phyloP scores from a whole-genome alignment of 345 rosid species.

The Citrus trifoliata region DNA sequence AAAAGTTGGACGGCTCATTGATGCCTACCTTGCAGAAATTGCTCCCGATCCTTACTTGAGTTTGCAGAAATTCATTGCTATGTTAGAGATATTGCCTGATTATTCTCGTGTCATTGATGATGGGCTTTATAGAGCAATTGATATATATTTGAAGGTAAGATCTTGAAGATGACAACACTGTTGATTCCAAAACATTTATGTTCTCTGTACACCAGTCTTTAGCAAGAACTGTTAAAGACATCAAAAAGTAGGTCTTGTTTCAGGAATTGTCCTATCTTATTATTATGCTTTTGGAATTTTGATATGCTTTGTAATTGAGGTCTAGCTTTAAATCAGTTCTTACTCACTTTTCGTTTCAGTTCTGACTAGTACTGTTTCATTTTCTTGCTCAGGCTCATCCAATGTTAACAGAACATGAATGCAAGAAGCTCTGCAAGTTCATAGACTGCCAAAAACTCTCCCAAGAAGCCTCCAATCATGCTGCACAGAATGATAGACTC shows the following conservation, averaged over 20 bases:
- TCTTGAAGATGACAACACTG: neutral
- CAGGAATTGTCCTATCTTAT: neutral
- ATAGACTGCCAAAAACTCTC: constrained; percentile 65
- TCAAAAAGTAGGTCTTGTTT: neutral
- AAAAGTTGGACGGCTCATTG: constrained; percentile 76
- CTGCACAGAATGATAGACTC: constrained; percentile 62
- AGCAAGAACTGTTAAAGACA: neutral
- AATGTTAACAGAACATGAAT: constrained; percentile 53
- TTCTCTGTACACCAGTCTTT: neutral
- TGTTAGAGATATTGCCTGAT: constrained; percentile 73
- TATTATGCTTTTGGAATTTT: neutral
- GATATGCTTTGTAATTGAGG: neutral
- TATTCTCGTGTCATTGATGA: constrained; percentile 79
- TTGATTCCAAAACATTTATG: neutral
- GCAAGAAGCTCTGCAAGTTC: constrained; percentile 63
- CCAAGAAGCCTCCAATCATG: constrained; percentile 56
- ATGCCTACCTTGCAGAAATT: constrained; percentile 81
- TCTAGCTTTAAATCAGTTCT: neutral
- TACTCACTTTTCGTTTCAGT: neutral
- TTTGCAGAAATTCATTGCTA: constrained; percentile 60
- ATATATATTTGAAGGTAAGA: constrained; percentile 74
- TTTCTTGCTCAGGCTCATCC: constrained; percentile 55
- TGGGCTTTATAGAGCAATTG: constrained; percentile 77
- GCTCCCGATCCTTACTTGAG: constrained; percentile 78
- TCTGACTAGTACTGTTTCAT: neutral